Base-by-base conservation (phyloP, 306 rosid genomes). In the Gynostemma pentaphyllum region DNA sequence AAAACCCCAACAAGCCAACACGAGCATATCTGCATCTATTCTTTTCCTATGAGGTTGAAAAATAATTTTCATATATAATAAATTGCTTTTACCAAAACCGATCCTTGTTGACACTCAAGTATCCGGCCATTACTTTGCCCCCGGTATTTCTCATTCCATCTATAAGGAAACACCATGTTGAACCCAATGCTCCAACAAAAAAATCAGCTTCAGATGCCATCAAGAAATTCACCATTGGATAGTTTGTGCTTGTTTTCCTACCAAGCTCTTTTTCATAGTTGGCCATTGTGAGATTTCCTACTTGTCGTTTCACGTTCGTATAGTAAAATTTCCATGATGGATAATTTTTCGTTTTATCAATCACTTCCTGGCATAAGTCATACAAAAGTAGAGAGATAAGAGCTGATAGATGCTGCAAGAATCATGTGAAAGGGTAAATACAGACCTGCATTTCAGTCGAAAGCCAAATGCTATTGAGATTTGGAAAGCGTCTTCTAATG, bases 81-180 rank as follows among this genome's bases (percentile, higher is more conserved):
- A n/a, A n/a, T n/a, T 56, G 7, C 5, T 39, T 51, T 76, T 78
- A 88, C 96, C 98, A 88, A 75, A 88, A 92, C 40, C 99, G 70
- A 65, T 92, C 94, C 78, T 84, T 86, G 84, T 92, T 92, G 22
- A 92, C 98, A 49, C 96, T 92, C 69, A 88, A 82, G 75, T 79
- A 92, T 30, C 95, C 99, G 52, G 99, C 80, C 95, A 86, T 92
- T 9, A 86, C 96, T 78, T 86, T 88, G 1, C 99, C 99, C 9
- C 94, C 99, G 0, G 99, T 88, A 36, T 84, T 92, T 74, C 96
- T 88, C 99, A 92, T 92, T 62, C 96, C 99, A 73, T 92, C 99
- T 47, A 86, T 84, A 8, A 92, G 95, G 39, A 54, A 88, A 39
- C 90, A 92, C 99, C 99, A 92, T 15, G 94, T 80, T 13, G 99